Base-by-base conservation (phyloP, 179 eudicot genomes). In the Nepenthes alata region DNA sequence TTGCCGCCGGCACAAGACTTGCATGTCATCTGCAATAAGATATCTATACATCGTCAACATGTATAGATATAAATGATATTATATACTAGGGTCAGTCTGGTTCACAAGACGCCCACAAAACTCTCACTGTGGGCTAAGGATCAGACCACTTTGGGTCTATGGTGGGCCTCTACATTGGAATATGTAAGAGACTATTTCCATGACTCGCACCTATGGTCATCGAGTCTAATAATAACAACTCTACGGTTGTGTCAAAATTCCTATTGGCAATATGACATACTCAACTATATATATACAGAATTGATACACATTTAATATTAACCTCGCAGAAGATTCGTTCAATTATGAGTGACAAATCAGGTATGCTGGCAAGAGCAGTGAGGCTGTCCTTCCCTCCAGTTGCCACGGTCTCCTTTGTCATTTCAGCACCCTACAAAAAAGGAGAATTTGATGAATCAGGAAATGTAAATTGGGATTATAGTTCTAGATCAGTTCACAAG, bases 271-370 rank as follows among this genome's bases (percentile, higher is more conserved):
- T 54, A 5, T 25, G 25, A 25, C 25, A 25, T 25, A 25, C 25
- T 25, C 25, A 25, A 25, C 25, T 25, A 25, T 25, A 25, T 25
- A 25, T 25, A 25, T 25, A 0, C 25, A 0, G 25, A 25, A 25
- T 25, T 25, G 25, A 25, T 25, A 25, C 25, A 25, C 16, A 15
- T 25, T 14, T 9, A 15, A 35, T 34, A n/a, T 11, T 41, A 3
- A 85, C 86, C 86, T 83, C 86, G 55, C 77, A 58, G 39, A 81
- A 64, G 47, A 85, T 70, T 38, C 79, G 72, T 48, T 75, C 86
- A 13, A 79, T 72, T 12, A 77, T 57, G 11, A 60, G 72, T 2
- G 86, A 73, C 2, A 80, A 59, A 9, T 85, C 85, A 35, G 78
- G 81, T 69, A 79, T 69, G 69, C 66, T 65, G 48, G 61, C 58